These are phyloP conservation scores for Microascus cirrosus DNA, from an alignment of 2,329 filamentous ascomycete genomes.

Conservation along the genomic window DNA sequence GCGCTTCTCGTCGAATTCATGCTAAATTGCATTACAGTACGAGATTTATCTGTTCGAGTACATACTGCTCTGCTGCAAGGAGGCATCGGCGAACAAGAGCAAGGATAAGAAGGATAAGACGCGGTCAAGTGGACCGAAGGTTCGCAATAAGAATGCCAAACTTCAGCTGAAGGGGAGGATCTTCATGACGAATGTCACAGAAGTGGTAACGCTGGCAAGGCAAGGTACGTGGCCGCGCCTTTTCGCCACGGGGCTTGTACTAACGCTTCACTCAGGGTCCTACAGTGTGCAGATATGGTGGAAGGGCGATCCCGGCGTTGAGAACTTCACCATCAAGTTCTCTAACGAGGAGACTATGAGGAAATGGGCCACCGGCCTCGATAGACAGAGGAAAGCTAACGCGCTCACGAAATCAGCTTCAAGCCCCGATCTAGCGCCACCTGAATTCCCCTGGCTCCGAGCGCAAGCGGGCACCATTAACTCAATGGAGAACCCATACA, in stretches of 20 bases:
- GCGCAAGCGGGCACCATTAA: slow-evolving; percentile 48
- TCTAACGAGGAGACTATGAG: slow-evolving; percentile 84
- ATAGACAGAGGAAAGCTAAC: slow-evolving; percentile 60
- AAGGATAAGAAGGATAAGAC: slow-evolving; percentile 66
- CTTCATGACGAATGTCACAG: slow-evolving; percentile 98
- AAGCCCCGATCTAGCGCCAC: slow-evolving; percentile 40
- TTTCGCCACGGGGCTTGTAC: neutral
- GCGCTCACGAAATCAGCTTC: slow-evolving; percentile 30
- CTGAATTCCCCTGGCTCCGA: slow-evolving; percentile 73
- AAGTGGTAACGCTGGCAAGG: slow-evolving; percentile 78
- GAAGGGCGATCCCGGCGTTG: slow-evolving; percentile 91
- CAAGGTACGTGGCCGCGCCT: slow-evolving; percentile 52
- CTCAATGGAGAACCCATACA: slow-evolving; percentile 64
- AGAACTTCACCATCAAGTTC: slow-evolving; percentile 94
- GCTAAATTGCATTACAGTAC: slow-evolving; percentile 48
- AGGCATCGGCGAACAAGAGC: slow-evolving; percentile 72
- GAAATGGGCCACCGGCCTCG: slow-evolving; percentile 77
- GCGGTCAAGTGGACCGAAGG: slow-evolving; percentile 43
- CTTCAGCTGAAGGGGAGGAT: slow-evolving; percentile 93
- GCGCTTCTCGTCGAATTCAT: neutral
- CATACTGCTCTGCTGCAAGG: slow-evolving; percentile 95
- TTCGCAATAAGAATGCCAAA: slow-evolving; percentile 59
- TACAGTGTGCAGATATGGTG: slow-evolving; percentile 97
- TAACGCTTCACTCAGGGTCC: slow-evolving; percentile 48
- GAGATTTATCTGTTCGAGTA: slow-evolving; percentile 96